A percentile compares a stretch with the other conserved stretches of the same genome.
These are phyloP conservation scores for Theobroma cacao DNA, from an alignment of 345 rosid genomes.

Conservation along the genomic window DNA sequence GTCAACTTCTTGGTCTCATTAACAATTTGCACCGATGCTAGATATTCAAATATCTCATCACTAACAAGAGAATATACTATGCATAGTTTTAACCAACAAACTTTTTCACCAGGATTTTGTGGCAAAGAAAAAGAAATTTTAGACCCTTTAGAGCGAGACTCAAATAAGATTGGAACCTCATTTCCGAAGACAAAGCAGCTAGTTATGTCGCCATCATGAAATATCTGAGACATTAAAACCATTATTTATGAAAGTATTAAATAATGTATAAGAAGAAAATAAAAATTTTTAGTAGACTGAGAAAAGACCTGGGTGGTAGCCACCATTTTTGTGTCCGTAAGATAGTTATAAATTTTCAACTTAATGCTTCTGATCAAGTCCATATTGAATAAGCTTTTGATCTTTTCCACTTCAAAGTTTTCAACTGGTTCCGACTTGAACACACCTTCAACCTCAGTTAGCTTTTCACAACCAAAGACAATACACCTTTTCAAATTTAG, in stretches of 20 bases:
- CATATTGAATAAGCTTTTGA: not conserved
- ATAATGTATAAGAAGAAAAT: no score
- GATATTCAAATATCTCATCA: not conserved
- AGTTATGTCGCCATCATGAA: conserved; percentile 18
- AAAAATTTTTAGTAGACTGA: no score
- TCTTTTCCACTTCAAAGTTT: not conserved
- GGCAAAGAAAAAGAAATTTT: conserved; percentile 9
- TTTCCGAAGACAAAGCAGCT: conserved; percentile 18
- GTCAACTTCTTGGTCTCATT: conserved; percentile 4
- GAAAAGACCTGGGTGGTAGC: conserved; percentile 15
- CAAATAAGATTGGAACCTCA: not conserved
- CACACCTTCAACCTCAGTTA: conserved; percentile 13
- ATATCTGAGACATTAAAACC: not conserved
- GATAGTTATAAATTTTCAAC: not conserved
- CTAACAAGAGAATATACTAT: not conserved
- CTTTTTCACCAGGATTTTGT: not conserved
- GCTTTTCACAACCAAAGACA: conserved; percentile 15
- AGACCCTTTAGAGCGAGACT: not conserved
- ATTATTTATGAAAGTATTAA: not conserved
- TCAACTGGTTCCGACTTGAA: conserved; percentile 13
- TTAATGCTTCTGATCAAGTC: not conserved
- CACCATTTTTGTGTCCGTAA: conserved; percentile 6
- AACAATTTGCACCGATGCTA: not conserved
- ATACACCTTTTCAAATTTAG: not conserved
- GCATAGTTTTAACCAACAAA: not conserved